A percentile compares a stretch with the other conserved stretches of the same genome.
Conservation (phyloP, 768 basidiomycete genomes). For the Psilocybe cubensis region DNA sequence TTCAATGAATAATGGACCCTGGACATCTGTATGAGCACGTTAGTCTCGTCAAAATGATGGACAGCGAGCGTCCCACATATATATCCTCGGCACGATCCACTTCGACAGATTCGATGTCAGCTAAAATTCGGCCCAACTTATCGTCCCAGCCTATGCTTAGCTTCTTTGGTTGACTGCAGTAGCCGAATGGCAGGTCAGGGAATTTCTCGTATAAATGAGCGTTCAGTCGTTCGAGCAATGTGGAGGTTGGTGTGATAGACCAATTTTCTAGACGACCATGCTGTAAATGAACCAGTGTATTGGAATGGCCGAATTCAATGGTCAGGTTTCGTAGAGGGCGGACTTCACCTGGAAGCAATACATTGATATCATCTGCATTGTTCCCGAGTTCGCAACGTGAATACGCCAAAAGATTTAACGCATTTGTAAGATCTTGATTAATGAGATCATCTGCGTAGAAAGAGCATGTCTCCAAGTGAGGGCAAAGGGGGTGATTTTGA, state of each 20-base stretch:
- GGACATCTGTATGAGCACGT: conserved; percentile 7
- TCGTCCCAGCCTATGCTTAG: conserved; percentile 10
- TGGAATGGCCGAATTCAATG: conserved; percentile 10
- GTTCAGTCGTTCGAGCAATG: background rate
- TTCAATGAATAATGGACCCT: conserved; percentile 15
- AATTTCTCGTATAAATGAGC: conserved; percentile 7
- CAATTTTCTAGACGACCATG: conserved; percentile 14
- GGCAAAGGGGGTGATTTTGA: conserved; percentile 5
- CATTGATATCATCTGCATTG: background rate
- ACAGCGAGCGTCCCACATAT: conserved; percentile 10
- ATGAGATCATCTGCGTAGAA: conserved; percentile 13
- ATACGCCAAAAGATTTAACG: conserved; percentile 12
- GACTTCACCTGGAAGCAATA: conserved; percentile 3
- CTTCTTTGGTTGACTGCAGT: background rate
- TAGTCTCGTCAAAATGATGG: background rate
- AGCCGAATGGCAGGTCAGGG: conserved; percentile 5
- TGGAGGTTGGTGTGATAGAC: background rate
- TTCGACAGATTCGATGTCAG: conserved; percentile 7
- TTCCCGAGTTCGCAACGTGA: conserved; percentile 10
- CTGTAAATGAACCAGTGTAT: conserved; percentile 5
- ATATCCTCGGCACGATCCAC: conserved; percentile 7
- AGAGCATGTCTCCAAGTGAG: conserved; percentile 12
- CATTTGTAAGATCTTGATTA: background rate
- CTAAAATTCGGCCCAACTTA: conserved; percentile 6
- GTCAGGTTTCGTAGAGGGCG: conserved; percentile 4